Percentiles rank a stretch among this genome's conserved stretches.
Evolutionary conservation across 2,329 filamentous ascomycete genomes (phyloP).

Genomic region (Cordyceps cateniannulata): DNA sequence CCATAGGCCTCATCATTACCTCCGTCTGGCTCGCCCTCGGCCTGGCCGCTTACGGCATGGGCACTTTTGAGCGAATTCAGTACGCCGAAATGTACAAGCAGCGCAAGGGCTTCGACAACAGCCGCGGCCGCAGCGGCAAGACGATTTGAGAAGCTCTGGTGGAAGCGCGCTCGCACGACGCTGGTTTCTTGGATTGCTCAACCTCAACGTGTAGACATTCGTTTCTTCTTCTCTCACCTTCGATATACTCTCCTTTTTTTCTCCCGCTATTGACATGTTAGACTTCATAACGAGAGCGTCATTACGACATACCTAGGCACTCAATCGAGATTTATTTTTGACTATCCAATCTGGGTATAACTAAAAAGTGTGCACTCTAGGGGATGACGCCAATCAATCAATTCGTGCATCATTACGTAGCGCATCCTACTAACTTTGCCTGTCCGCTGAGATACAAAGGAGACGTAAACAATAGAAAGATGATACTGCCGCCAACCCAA

Average conservation of each 20-base stretch:
- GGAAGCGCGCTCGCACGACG: neutral
- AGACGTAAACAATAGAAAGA: neutral
- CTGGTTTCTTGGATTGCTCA: neutral
- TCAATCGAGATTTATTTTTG: neutral
- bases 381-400: neutral
- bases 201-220: neutral
- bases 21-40: conserved; percentile 55
- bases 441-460: neutral
- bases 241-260: neutral
- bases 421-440: neutral
- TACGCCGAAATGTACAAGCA: conserved; percentile 58
- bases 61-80: conserved; percentile 59
- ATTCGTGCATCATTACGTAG: neutral
- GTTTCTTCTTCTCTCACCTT: neutral
- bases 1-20: conserved; percentile 62
- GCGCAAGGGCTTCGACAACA: conserved; percentile 15
- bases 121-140: neutral
- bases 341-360: conserved; percentile 12
- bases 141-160: neutral
- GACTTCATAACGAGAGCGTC: neutral
- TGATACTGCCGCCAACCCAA: neutral
- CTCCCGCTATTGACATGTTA: neutral
- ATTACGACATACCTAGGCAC: neutral
- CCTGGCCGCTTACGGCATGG: conserved; percentile 51
- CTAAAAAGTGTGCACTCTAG: neutral